A percentile compares a stretch with the other conserved stretches of the same genome.
These are phyloP conservation scores for Kickxella alabastrina DNA, from an alignment of 192 early-diverging fungal species.

Conservation along the genomic window DNA sequence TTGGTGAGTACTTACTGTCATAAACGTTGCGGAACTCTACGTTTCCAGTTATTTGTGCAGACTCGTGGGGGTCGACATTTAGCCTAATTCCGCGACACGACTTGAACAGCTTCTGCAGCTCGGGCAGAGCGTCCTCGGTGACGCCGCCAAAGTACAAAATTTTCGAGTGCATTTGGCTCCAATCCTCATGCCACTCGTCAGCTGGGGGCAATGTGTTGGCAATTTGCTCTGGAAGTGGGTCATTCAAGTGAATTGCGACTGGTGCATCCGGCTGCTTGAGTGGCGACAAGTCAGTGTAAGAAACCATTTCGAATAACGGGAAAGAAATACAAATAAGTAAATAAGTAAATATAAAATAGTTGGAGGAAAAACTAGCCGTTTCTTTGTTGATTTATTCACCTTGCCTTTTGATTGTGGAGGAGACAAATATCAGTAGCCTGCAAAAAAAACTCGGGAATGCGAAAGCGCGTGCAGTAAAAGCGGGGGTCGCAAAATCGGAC, in stretches of 20 bases:
- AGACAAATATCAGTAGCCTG: too few relatives aligned
- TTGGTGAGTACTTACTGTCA: constrained; percentile 37
- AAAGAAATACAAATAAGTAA: constrained; percentile 6
- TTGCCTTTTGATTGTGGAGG: too few relatives aligned
- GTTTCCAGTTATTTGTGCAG: constrained; percentile 29
- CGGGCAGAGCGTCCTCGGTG: constrained; percentile 38
- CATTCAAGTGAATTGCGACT: constrained; percentile 37
- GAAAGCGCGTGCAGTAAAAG: too few relatives aligned
- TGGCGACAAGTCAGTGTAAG: constrained; percentile 46
- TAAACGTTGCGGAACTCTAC: constrained; percentile 50
- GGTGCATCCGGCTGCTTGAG: constrained; percentile 42
- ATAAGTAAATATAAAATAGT: constrained; percentile 2
- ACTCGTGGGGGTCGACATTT: constrained; percentile 44
- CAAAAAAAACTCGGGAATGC: too few relatives aligned
- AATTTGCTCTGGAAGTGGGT: constrained; percentile 19
- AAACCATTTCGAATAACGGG: constrained; percentile 26
- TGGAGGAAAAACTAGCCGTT: too few relatives aligned
- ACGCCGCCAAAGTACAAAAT: constrained; percentile 45
- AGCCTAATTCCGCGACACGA: constrained; percentile 36
- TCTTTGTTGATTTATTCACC: too few relatives aligned
- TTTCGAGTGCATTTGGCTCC: constrained; percentile 32
- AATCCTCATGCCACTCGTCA: constrained; percentile 33
- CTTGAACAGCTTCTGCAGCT: constrained; percentile 50
- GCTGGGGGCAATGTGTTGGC: constrained; percentile 2
- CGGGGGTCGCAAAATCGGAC: too few relatives aligned